A percentile compares a stretch with the other conserved stretches of the same genome.
These are phyloP conservation scores for Xanthoceras sorbifolium DNA, from an alignment of 345 rosid genomes.

Conservation along the genomic window DNA sequence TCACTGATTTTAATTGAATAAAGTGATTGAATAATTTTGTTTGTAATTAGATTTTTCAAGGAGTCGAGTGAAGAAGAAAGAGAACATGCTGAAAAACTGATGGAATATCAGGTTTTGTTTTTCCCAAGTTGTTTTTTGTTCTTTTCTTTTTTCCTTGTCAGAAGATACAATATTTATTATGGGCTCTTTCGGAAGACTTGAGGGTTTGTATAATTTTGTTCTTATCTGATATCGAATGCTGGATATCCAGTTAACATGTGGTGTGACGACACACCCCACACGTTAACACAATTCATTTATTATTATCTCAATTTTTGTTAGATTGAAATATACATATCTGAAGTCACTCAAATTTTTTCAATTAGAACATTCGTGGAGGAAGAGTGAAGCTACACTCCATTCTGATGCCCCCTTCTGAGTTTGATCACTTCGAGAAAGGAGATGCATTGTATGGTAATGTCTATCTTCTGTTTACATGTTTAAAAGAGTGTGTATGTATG, in stretches of 20 bases:
- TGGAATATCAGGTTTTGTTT: slow-evolving; percentile 68
- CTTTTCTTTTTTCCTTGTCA: neutral
- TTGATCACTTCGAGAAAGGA: slow-evolving; percentile 71
- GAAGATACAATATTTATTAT: neutral
- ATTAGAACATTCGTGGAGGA: slow-evolving; percentile 81
- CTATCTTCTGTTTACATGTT: neutral
- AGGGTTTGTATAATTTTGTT: too few species aligned
- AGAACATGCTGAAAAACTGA: slow-evolving; percentile 76
- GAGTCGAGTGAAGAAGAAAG: slow-evolving; percentile 92
- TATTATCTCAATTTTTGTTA: neutral
- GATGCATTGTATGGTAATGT: slow-evolving; percentile 68
- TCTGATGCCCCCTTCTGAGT: slow-evolving; percentile 59
- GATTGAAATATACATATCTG: slow-evolving; percentile 1
- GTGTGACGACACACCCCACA: too few species aligned
- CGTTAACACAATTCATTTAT: too few species aligned
- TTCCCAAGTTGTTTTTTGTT: neutral
- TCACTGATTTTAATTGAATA: neutral
- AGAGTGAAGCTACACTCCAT: slow-evolving; percentile 69
- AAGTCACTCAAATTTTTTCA: neutral
- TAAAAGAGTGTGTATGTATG: neutral
- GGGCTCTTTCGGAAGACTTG: too few species aligned
- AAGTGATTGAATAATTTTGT: slow-evolving; percentile 13
- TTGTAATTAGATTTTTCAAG: slow-evolving; percentile 65
- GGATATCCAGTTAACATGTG: too few species aligned
- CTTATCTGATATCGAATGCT: too few species aligned